Evolutionary conservation across 495 filamentous ascomycete species (phyloP), one percentile per base, ranked within the genome.

Genomic region (Pyrenula aspistea): DNA sequence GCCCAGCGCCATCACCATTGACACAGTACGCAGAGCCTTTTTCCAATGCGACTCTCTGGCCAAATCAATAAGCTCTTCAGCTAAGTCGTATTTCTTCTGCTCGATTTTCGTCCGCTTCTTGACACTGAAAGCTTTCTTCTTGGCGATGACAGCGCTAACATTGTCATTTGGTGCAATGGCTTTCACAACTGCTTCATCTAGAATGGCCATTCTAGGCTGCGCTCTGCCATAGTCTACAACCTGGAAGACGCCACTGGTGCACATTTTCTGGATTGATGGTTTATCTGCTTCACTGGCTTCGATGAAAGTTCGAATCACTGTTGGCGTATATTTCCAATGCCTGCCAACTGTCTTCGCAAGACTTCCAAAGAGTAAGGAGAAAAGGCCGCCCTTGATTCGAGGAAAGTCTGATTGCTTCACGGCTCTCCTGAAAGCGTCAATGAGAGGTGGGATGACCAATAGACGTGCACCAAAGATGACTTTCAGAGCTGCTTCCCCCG

Each of bases 401-500:
- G 92, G 84, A 65, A 88, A 86, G 53, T 97, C 89, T 55, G 83
- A 85, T 36, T 84, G 81, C 53, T 86, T 85, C 19, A 97, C 76
- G n/a, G 90, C 89, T 57, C 85, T 83, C 59, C 88, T 83, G 55
- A 96, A 79, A 1, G 85, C 83, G 49, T 82, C 78, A 25, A 99
- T 76, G 24, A 99, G 75, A 25, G 87, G 85, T 0, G 91, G 90
- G 47, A 99, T 95, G 42, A 97, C 86, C 2, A 96, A 75, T 0
- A 87, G 84, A 20, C 90, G 81, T 4, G 88, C 85, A 3, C 90
- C 93, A 67, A 92, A 86, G 23, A 97, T 79, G 36, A 83, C 84
- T 69, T 95, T 96, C n/a, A 96, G 78, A 0, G 94, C 92, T 2
- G 92, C 91, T 71, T 99, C 93, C 55, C 86, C 86, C 1, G 94